Evolutionary conservation across 495 filamentous ascomycete species (phyloP), one percentile per base, ranked within the genome.

Genomic region (Aspergillus campestris): DNA sequence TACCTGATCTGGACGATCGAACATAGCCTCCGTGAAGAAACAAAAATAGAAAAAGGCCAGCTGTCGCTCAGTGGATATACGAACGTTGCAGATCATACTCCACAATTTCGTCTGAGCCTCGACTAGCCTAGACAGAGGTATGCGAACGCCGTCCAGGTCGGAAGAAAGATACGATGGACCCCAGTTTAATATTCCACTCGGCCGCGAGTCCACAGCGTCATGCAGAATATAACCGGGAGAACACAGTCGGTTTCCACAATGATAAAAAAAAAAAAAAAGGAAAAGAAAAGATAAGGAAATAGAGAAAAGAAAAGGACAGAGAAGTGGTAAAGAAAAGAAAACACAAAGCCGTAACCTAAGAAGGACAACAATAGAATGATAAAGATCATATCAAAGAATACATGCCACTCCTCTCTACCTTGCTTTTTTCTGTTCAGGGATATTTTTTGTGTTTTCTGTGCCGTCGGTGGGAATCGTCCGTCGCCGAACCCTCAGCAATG

Each of bases 301-400:
- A 47, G 44, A 46, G 46, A 55, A 32, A 41, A 55, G 41, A 50
- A 43, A 47, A 47, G 10, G 32, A 45, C 40, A 34, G 34, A 36
- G 10, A 35, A 13, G 27, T 12, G 27, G 13, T 24, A 24, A 24
- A 24, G 18, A 24, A 24, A 24, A 24, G 18, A 24, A 24, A 24
- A 24, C 18, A 24, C 18, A 4, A 24, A 24, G 18, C 18, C 18
- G 18, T 1, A 24, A 24, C 18, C 18, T 24, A 24, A 24, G 4
- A 24, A 24, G 18, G 4, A 24, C 18, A 24, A 24, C 18, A 24
- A 24, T 24, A 24, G 18, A 24, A 24, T 24, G 18, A 24, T 24
- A 24, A 24, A 24, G 18, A 24, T 24, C 18, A 24, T 24, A 24
- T 24, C 18, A 24, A 24, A 24, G 18, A 24, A 24, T 24, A 24